Percentiles rank a stretch among this genome's conserved stretches.
Conservation (phyloP, 345 rosid species). For the Hibiscus trionum region DNA sequence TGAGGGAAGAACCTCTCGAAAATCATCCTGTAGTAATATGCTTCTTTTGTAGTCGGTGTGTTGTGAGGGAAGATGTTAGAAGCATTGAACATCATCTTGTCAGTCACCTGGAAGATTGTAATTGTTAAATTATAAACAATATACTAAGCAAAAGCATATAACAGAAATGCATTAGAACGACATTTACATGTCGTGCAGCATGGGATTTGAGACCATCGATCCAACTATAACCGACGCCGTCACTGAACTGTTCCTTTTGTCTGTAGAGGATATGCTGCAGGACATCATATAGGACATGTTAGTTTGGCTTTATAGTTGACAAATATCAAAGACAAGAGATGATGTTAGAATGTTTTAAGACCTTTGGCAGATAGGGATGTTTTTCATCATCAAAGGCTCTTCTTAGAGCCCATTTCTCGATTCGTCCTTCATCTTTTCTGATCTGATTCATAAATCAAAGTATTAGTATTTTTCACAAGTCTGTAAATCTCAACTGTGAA, state of each 20-base stretch:
- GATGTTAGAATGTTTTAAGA: background rate
- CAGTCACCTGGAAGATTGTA: conserved; percentile 46
- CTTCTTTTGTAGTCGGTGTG: conserved; percentile 82
- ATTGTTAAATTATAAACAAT: background rate
- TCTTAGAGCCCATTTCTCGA: conserved; percentile 85
- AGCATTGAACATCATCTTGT: conserved; percentile 78
- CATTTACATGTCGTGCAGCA: conserved; percentile 53
- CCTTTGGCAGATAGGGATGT: conserved; percentile 83
- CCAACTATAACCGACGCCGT: conserved; percentile 97
- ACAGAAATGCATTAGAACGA: background rate
- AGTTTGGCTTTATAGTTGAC: background rate
- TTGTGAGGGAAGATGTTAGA: conserved; percentile 64
- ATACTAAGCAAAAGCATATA: background rate
- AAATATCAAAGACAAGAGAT: background rate
- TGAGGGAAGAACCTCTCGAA: conserved; percentile 93
- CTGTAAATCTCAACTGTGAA: background rate
- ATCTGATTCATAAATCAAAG: conserved; percentile 32
- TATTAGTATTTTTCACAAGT: background rate
- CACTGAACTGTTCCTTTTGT: conserved; percentile 96
- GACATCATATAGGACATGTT: conserved; percentile 15
- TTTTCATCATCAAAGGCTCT: conserved; percentile 84
- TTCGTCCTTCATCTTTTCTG: conserved; percentile 53
- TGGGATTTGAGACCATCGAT: conserved; percentile 93
- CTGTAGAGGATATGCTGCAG: conserved; percentile 83
- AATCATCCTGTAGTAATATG: conserved; percentile 79